A percentile compares a stretch with the other conserved stretches of the same genome.
Evolutionary conservation across 345 rosid genomes (phyloP).

Genomic region (Eucalyptus melliodora): DNA sequence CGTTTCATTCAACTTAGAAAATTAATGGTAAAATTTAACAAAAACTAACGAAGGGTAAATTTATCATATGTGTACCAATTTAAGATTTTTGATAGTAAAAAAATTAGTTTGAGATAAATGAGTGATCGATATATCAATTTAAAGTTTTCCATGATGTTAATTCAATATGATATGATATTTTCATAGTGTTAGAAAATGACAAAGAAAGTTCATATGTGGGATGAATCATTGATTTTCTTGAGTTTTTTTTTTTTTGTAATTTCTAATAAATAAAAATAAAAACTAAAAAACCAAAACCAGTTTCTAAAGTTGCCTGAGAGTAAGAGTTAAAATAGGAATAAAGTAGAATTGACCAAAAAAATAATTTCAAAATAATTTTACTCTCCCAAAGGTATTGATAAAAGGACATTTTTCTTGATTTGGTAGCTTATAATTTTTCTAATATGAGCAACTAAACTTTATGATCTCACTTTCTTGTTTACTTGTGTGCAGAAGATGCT

Average conservation of each 20-base stretch:
- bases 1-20: no score
- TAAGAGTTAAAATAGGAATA: no score
- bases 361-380: neutral
- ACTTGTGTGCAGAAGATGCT: no score
- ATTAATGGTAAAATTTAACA: no score
- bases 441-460: neutral
- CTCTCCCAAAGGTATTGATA: neutral
- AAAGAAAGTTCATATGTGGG: neutral
- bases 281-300: neutral
- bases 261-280: no score
- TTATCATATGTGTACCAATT: fast-evolving
- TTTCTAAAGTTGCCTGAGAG: fast-evolving
- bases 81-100: no score
- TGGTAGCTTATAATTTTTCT: neutral
- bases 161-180: neutral
- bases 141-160: no score
- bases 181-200: neutral
- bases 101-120: no score
- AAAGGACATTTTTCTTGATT: neutral
- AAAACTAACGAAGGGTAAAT: fast-evolving
- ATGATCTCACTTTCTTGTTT: neutral
- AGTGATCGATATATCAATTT: fast-evolving
- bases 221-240: neutral
- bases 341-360: fast-evolving
- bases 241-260: no score